A percentile compares a stretch with the other conserved stretches of the same genome.
phyloP scores from a whole-genome alignment of 1,284 basidiomycete species.

The Trichosporon faecale region DNA sequence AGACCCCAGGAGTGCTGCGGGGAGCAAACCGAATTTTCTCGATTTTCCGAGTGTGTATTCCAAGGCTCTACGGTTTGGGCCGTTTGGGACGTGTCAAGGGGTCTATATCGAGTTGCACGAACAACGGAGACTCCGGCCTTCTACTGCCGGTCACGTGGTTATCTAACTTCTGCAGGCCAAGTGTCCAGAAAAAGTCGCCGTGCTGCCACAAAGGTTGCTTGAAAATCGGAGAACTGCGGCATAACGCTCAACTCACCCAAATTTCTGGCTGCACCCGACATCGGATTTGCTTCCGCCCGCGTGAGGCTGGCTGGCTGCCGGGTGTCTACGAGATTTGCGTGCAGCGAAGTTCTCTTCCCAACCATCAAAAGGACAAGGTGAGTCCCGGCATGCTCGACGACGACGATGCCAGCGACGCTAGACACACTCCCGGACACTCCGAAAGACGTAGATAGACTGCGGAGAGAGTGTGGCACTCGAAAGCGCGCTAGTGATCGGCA shows the following conservation, averaged over 20 bases:
- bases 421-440: background rate
- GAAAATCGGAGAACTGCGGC: background rate
- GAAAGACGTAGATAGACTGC: background rate
- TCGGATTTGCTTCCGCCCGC: background rate
- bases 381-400: background rate
- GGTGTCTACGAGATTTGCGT: background rate
- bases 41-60: too few relatives aligned
- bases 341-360: background rate
- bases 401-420: constrained; percentile 2
- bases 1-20: too few relatives aligned
- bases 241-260: background rate
- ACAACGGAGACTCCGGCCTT: too few relatives aligned
- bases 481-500: background rate
- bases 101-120: too few relatives aligned
- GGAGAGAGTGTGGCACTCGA: background rate
- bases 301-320: background rate
- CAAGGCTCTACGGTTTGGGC: too few relatives aligned
- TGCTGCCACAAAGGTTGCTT: background rate
- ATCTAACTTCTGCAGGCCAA: background rate
- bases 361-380: constrained; percentile 5
- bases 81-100: too few relatives aligned
- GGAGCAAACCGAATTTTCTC: too few relatives aligned
- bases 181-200: background rate
- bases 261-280: background rate
- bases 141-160: background rate